Evolutionary conservation across 805 yeast species (phyloP), one percentile per base, ranked within the genome.

Genomic region (Myxozyma melibiosi): DNA sequence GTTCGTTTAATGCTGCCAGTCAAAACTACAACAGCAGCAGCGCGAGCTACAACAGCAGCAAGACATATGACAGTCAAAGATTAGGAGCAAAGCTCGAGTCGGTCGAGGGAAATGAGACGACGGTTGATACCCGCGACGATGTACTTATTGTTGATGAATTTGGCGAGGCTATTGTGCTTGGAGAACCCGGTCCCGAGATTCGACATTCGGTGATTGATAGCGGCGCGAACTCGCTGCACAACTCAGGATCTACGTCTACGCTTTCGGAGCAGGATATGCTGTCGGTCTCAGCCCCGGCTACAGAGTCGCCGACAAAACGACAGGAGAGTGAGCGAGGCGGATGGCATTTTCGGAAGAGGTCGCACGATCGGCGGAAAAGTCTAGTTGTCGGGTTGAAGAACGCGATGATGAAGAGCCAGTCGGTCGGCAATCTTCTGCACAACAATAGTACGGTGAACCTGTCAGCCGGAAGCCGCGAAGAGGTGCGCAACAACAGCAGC

Each of bases 161-260:
- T 22, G 59, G 59, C 41, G 55, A 55, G 24, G 61, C 59, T 20
- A 37, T 57, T 30, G 44, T 52, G 34, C 51, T 66, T 5, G 71
- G 71, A 24, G 71, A 68, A 55, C 71, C 71, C 0, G 71, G 71
- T n/a, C 71, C 71, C 5, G 66, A 64, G 52, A 62, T 66, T 25
- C 66, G 67, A n/a, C 54, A 48, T 33, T 34, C 41, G 22, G 3
- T 30, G 33, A 6, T 24, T 4, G 51, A 47, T 8, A 24, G 38
- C 24, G 34, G 27, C 9, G 28, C 57, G 2, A 37, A 33, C 22
- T 45, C 53, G 3, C 34, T 55, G 55, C 41, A 57, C 58, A 37
- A 33, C 51, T 22, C 66, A 44, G 34, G 46, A 24, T 41, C 51
- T 33, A 38, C 41, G 20, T 48, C 49, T 31, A 43, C 61, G 6